Evolutionary conservation across 352 stramenopile species (phyloP).

Genomic region (Phytophthora boehmeriae): DNA sequence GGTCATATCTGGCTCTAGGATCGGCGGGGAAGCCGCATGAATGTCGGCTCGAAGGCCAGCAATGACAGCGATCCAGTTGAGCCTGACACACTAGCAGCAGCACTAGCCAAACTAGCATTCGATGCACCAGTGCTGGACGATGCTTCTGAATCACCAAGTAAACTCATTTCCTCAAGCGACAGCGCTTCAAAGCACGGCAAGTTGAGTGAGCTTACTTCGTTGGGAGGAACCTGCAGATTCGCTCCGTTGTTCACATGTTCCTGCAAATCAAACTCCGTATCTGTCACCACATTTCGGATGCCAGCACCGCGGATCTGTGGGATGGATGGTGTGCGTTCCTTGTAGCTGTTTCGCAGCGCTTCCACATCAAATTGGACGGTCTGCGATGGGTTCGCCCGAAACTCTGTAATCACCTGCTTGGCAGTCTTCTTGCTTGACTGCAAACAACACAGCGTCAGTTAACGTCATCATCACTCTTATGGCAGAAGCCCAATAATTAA

Average conservation of each 20-base stretch:
- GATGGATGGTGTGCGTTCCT: conserved; percentile 74
- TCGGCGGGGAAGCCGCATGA: conserved; percentile 87
- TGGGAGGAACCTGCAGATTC: conserved; percentile 68
- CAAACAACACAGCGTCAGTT: conserved; percentile 7
- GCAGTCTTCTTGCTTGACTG: conserved; percentile 73
- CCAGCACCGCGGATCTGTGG: conserved; percentile 79
- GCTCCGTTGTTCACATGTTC: conserved; percentile 84
- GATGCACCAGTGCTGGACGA: conserved; percentile 31
- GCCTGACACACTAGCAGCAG: conserved; percentile 26
- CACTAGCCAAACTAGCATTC: conserved; percentile 15
- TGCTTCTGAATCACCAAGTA: conserved; percentile 39
- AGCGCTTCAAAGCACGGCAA: conserved; percentile 76
- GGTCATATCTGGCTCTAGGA: conserved; percentile 87
- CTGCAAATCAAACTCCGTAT: conserved; percentile 83
- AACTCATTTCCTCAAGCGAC: conserved; percentile 74
- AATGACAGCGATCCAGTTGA: conserved; percentile 70
- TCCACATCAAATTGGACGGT: conserved; percentile 69
- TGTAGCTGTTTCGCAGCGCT: conserved; percentile 66
- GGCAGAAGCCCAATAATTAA: background rate
- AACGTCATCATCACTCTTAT: conserved; percentile 12
- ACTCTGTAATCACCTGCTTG: conserved; percentile 71
- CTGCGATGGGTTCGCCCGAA: conserved; percentile 56
- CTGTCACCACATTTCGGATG: conserved; percentile 81
- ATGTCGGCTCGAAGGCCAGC: conserved; percentile 88
- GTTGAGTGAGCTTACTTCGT: conserved; percentile 72